These are phyloP conservation scores for Metschnikowia sp. DNA, from an alignment of 805 yeast species.

Conservation along the genomic window DNA sequence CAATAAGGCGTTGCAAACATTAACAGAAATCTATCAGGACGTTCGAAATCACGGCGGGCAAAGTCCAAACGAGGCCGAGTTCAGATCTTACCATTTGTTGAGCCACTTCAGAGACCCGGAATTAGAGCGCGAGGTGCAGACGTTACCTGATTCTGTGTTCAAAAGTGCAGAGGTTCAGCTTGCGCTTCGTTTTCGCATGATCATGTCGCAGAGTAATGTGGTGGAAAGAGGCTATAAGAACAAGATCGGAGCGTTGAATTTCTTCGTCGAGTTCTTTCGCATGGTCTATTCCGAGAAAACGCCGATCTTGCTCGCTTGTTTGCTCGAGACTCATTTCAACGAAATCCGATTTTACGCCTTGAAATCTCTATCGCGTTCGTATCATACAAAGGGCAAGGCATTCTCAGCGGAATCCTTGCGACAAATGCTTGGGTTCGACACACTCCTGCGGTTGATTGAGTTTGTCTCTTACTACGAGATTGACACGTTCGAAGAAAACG, in stretches of 20 bases:
- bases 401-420: conserved; percentile 48
- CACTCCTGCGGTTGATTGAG: conserved; percentile 45
- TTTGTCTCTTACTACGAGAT: conserved; percentile 68
- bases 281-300: conserved; percentile 42
- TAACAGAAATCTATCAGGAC: conserved; percentile 83
- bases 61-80: conserved; percentile 87
- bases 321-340: conserved; percentile 76
- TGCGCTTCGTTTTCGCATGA: conserved; percentile 66
- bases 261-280: conserved; percentile 64
- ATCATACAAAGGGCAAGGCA: conserved; percentile 70
- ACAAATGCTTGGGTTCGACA: conserved; percentile 63
- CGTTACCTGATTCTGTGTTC: conserved; percentile 56
- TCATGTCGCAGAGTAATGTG: conserved; percentile 60
- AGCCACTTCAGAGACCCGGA: conserved; percentile 84
- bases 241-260: conserved; percentile 52
- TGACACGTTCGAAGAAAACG: conserved; percentile 32
- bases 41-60: conserved; percentile 64
- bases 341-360: conserved; percentile 75
- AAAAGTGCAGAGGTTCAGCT: conserved; percentile 57
- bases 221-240: conserved; percentile 52
- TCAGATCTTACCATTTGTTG: conserved; percentile 80
- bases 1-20: conserved; percentile 84
- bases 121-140: conserved; percentile 69
- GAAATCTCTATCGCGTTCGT: conserved; percentile 58
- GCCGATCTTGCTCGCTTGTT: conserved; percentile 68